A percentile compares a stretch with the other conserved stretches of the same genome.
Evolutionary conservation across 306 rosid genomes (phyloP).

Genomic region (Glycine latifolia): DNA sequence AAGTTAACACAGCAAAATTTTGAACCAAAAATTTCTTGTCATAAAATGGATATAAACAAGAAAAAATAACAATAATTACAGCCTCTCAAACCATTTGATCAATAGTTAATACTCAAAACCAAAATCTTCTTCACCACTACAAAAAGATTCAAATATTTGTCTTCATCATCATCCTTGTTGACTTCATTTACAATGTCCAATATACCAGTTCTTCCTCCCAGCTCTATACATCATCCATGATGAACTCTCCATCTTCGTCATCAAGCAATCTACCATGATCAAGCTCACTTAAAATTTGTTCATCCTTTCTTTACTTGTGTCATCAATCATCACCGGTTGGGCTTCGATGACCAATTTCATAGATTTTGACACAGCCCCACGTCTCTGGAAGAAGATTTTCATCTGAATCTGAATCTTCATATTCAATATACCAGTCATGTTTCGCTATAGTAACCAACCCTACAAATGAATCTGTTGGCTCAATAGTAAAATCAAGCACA

Average conservation of each 20-base stretch:
- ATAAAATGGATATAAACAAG: slow-evolving; percentile 49
- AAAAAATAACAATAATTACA: slow-evolving; percentile 56
- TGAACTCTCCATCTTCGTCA: slow-evolving; percentile 75
- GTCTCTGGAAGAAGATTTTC: slow-evolving; percentile 46
- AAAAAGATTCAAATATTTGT: slow-evolving; percentile 58
- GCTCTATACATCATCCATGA: slow-evolving; percentile 65
- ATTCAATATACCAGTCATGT: too few species aligned
- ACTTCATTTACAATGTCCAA: slow-evolving; percentile 70
- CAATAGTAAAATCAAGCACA: slow-evolving; percentile 90
- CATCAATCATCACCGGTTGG: slow-evolving; percentile 92
- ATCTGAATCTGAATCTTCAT: slow-evolving; percentile 49
- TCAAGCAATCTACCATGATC: slow-evolving; percentile 28
- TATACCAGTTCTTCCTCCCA: slow-evolving; percentile 68
- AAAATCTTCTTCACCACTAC: slow-evolving; percentile 80
- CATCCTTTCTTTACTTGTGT: too few species aligned
- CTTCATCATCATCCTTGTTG: slow-evolving; percentile 76
- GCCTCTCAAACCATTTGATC: slow-evolving; percentile 6
- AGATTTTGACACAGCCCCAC: slow-evolving; percentile 77
- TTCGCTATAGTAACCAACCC: slow-evolving; percentile 71
- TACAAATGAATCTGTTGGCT: slow-evolving; percentile 85
- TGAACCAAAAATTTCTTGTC: slow-evolving; percentile 28
- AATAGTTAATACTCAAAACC: slow-evolving; percentile 64
- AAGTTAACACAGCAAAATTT: slow-evolving; percentile 47
- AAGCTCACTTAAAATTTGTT: slow-evolving; percentile 49
- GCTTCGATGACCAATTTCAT: slow-evolving; percentile 90